Conservation (phyloP, 345 rosid genomes). For the Ceriops tagal region DNA sequence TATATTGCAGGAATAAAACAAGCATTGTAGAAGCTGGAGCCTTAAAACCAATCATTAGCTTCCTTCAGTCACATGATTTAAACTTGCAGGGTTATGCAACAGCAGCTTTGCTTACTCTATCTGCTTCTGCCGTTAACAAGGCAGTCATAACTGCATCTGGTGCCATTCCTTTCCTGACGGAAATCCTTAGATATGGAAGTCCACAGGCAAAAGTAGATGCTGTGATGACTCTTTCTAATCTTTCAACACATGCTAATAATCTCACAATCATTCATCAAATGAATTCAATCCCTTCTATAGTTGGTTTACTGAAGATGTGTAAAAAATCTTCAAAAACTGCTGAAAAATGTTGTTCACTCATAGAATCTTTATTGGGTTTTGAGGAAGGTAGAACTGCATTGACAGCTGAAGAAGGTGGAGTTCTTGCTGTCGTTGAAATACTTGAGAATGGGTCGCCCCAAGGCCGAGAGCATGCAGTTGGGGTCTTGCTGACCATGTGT, state of each 20-base stretch:
- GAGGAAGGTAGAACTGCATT: conserved; percentile 69
- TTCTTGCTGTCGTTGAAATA: conserved; percentile 76
- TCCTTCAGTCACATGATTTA: conserved; percentile 54
- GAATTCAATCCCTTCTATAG: conserved; percentile 61
- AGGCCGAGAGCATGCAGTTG: conserved; percentile 83
- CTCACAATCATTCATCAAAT: conserved; percentile 44
- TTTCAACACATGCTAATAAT: conserved; percentile 61
- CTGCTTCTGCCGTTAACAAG: conserved; percentile 76
- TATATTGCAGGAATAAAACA: conserved; percentile 72
- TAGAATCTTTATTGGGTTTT: conserved; percentile 70
- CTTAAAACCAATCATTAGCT: conserved; percentile 63
- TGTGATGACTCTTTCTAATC: conserved; percentile 77
- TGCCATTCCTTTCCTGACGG: conserved; percentile 77
- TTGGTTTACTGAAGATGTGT: conserved; percentile 57
- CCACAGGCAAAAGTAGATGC: conserved; percentile 76
- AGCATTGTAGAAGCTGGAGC: conserved; percentile 85
- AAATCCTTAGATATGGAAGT: conserved; percentile 62
- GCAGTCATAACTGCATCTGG: conserved; percentile 68
- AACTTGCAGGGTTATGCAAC: conserved; percentile 75
- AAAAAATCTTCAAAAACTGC: conserved; percentile 80
- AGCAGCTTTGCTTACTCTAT: conserved; percentile 82
- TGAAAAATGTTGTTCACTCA: conserved; percentile 74
- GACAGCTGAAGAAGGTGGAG: conserved; percentile 72
- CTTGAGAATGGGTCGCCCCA: conserved; percentile 83
- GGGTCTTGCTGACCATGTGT: conserved; percentile 69